phyloP scores from a whole-genome alignment of 768 basidiomycete genomes.

The Suillus spraguei region DNA sequence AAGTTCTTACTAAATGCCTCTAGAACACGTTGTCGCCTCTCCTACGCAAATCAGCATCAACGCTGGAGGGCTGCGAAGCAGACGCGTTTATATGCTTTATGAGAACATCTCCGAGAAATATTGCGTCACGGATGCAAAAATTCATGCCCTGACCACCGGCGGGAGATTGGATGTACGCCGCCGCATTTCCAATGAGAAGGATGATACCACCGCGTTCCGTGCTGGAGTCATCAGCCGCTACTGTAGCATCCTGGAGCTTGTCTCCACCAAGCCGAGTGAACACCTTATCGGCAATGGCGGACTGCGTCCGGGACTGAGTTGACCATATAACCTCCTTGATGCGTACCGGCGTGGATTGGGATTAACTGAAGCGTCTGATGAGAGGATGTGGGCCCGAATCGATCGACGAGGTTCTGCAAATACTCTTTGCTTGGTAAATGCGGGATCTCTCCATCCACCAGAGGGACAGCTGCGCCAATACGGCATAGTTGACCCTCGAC shows the following conservation, averaged over 20 bases:
- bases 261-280: conserved; percentile 33
- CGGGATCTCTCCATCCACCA: conserved; percentile 37
- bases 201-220: conserved; percentile 20
- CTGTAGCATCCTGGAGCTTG: background rate
- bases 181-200: conserved; percentile 45
- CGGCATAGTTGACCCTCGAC: conserved; percentile 34
- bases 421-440: conserved; percentile 41
- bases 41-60: conserved; percentile 34
- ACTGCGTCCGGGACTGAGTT: conserved; percentile 48
- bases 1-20: conserved; percentile 38
- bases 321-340: conserved; percentile 46
- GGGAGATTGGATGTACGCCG: conserved; percentile 53
- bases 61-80: conserved; percentile 13
- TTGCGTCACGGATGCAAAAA: conserved; percentile 53
- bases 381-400: conserved; percentile 38
- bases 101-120: conserved; percentile 41
- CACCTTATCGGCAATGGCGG: conserved; percentile 43
- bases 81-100: conserved; percentile 28
- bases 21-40: conserved; percentile 38
- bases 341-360: conserved; percentile 28
- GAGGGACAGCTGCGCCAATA: conserved; percentile 42
- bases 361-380: conserved; percentile 39
- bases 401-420: conserved; percentile 45
- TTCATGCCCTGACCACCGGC: conserved; percentile 57
- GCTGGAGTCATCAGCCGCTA: background rate